Evolutionary conservation across 257 asterid species (phyloP).

Genomic region (Nyctanthes arbortristis): DNA sequence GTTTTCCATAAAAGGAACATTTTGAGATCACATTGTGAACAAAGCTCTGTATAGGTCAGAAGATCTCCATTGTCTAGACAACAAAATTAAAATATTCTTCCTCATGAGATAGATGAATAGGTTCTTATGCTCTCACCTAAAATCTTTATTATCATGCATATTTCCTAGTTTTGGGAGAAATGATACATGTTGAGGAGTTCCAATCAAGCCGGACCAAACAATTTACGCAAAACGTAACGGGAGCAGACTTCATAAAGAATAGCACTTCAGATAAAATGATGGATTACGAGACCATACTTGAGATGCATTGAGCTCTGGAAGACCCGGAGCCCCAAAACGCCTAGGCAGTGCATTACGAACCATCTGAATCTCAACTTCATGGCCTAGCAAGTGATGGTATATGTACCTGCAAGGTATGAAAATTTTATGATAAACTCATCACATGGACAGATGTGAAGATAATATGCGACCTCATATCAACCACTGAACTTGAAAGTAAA

Average conservation of each 20-base stretch:
- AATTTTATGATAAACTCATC: slow-evolving; percentile 10
- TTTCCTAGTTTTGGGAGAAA: slow-evolving; percentile 13
- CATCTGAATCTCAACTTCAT: slow-evolving; percentile 99
- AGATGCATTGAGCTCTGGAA: slow-evolving; percentile 98
- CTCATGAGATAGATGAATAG: not conserved
- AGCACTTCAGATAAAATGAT: slow-evolving; percentile 7
- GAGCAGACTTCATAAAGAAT: not conserved
- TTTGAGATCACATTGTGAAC: not conserved
- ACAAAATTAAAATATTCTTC: not conserved
- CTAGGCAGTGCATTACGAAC: slow-evolving; percentile 95
- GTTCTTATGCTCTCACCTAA: not conserved
- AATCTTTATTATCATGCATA: slow-evolving; percentile 1
- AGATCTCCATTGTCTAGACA: not conserved
- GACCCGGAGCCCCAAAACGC: slow-evolving; percentile 99
- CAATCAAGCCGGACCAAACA: slow-evolving; percentile 12
- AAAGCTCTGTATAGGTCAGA: not conserved
- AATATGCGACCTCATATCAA: not conserved
- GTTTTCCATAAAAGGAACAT: not conserved
- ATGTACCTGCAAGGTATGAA: slow-evolving; percentile 63
- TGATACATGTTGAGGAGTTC: not conserved
- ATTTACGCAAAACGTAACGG: not conserved
- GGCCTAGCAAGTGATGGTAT: slow-evolving; percentile 97
- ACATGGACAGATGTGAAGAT: not conserved
- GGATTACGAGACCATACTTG: slow-evolving; percentile 54
- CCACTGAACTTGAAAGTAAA: not conserved